These are phyloP conservation scores for Paramarasmius palmivorus DNA, from an alignment of 1,284 basidiomycete genomes.

Conservation along the genomic window DNA sequence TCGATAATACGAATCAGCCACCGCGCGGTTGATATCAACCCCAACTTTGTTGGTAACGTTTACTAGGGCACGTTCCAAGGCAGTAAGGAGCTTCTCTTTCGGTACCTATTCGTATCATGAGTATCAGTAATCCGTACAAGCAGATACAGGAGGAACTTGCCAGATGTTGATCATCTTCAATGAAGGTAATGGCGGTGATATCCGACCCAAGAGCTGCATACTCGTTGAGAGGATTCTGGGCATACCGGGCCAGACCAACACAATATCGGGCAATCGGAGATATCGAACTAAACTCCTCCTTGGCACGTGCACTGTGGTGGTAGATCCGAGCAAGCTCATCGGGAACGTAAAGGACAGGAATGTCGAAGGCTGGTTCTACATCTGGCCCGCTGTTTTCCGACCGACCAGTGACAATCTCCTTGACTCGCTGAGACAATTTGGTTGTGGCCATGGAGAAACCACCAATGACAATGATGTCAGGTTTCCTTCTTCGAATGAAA, in stretches of 20 bases:
- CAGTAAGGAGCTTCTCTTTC: slow-evolving; percentile 78
- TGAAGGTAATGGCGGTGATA: slow-evolving; percentile 78
- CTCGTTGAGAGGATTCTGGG: slow-evolving; percentile 93
- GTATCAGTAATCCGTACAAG: slow-evolving; percentile 6
- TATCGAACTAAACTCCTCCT: slow-evolving; percentile 84
- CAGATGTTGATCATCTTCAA: slow-evolving; percentile 86
- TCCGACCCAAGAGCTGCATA: slow-evolving; percentile 86
- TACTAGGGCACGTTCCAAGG: slow-evolving; percentile 87
- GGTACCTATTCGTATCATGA: slow-evolving; percentile 58
- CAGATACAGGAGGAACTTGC: slow-evolving; percentile 43
- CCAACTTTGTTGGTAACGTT: slow-evolving; percentile 92
- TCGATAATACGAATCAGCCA: slow-evolving; percentile 86
- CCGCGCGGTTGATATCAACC: slow-evolving; percentile 93
- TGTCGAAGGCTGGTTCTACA: slow-evolving; percentile 47
- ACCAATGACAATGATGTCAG: slow-evolving; percentile 88
- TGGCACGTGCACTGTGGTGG: slow-evolving; percentile 87
- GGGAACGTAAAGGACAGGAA: slow-evolving; percentile 81
- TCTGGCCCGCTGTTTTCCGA: slow-evolving; percentile 21
- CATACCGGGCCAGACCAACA: slow-evolving; percentile 90
- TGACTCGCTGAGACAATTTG: slow-evolving; percentile 68
- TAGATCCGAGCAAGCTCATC: slow-evolving; percentile 96
- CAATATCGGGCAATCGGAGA: slow-evolving; percentile 90
- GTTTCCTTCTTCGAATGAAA: slow-evolving; percentile 78
- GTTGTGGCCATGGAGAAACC: slow-evolving; percentile 86
- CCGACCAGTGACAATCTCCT: slow-evolving; percentile 38